Conservation (phyloP, 441 rosid genomes). For the Erysimum cheiri region DNA sequence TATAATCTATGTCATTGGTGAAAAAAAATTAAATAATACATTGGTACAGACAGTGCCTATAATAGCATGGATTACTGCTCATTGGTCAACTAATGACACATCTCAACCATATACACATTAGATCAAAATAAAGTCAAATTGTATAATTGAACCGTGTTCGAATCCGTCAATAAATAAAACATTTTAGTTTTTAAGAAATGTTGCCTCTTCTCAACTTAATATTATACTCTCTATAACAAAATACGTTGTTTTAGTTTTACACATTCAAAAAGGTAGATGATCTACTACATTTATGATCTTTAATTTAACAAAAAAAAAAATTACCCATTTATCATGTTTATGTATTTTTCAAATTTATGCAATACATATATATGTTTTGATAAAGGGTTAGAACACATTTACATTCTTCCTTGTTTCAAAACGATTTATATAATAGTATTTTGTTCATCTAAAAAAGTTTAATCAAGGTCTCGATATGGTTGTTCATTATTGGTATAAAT, state of each 20-base stretch:
- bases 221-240: too few relatives aligned
- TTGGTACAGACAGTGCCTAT: constrained; percentile 2
- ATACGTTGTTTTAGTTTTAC: not conserved
- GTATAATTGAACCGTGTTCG: constrained; percentile 11
- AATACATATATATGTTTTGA: too few relatives aligned
- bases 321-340: not conserved
- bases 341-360: too few relatives aligned
- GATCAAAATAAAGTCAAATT: constrained; percentile 19
- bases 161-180: not conserved
- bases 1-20: not conserved
- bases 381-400: not conserved
- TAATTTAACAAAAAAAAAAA: not conserved
- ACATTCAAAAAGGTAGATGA: not conserved
- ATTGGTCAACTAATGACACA: constrained; percentile 35
- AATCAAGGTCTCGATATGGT: constrained; percentile 37
- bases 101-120: constrained; percentile 32
- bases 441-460: not conserved
- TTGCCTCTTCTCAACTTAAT: not conserved
- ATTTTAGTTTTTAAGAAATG: not conserved
- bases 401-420: not conserved
- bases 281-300: not conserved
- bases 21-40: not conserved
- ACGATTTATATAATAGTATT: not conserved
- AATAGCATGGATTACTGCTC: constrained; percentile 33
- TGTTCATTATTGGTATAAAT: constrained; percentile 43